A percentile compares a stretch with the other conserved stretches of the same genome.
Evolutionary conservation across 148 eudicot genomes (phyloP).

Genomic region (Vaccinium macrocarpon): DNA sequence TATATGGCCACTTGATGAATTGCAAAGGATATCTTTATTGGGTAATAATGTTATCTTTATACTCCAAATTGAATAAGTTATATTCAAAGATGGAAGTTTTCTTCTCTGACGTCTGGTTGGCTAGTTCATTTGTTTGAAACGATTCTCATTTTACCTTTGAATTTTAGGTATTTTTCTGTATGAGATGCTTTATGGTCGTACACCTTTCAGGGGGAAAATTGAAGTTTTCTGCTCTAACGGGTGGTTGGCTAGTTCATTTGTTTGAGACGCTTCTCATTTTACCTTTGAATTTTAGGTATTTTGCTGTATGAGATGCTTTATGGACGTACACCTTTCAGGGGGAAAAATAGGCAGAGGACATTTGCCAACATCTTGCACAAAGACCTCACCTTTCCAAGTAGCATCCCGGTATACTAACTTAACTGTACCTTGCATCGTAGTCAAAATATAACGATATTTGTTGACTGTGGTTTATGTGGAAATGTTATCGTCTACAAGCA

Average conservation of each 20-base stretch:
- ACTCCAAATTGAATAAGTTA: not conserved
- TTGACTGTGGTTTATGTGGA: not conserved
- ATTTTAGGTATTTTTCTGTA: constrained; percentile 71
- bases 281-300: constrained; percentile 50
- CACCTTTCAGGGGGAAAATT: constrained; percentile 89
- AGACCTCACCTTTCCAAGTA: constrained; percentile 95
- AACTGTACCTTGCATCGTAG: not conserved
- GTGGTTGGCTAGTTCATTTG: not conserved
- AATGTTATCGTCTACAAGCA: not conserved
- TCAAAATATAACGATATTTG: not conserved
- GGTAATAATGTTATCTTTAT: not conserved
- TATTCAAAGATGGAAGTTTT: not conserved
- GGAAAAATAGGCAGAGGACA: constrained; percentile 92
- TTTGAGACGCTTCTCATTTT: not conserved
- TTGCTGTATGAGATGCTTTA: constrained; percentile 92
- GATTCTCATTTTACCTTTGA: constrained; percentile 15
- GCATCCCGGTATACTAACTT: constrained; percentile 66
- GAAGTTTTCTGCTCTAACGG: not conserved
- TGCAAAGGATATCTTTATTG: not conserved
- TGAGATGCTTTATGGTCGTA: constrained; percentile 98
- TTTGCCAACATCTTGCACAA: constrained; percentile 87
- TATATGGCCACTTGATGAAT: not conserved
- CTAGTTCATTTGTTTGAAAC: not conserved
- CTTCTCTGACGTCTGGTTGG: not conserved
- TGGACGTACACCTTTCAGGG: constrained; percentile 97